phyloP scores from a whole-genome alignment of 1,139 yeast genomes.

The Eremothecium sinecaudum region DNA sequence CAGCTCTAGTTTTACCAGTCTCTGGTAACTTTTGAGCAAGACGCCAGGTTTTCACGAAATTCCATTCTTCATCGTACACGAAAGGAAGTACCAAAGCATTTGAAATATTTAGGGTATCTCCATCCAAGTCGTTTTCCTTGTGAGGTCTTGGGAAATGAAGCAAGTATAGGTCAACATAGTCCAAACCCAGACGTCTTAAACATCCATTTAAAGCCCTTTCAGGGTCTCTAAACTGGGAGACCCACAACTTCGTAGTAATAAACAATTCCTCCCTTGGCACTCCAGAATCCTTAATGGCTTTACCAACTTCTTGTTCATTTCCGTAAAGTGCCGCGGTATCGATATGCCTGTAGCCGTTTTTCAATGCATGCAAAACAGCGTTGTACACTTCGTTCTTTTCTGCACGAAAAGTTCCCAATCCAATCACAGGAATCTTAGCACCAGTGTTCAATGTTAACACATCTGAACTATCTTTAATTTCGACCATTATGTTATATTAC shows the following conservation, averaged over 20 bases:
- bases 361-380: conserved; percentile 56
- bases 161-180: conserved; percentile 63
- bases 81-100: too few relatives aligned
- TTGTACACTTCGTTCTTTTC: conserved; percentile 47
- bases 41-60: conserved; percentile 67
- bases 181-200: conserved; percentile 53
- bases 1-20: conserved; percentile 58
- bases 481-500: too few relatives aligned
- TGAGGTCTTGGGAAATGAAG: conserved; percentile 73
- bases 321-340: conserved; percentile 78
- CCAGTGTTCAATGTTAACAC: conserved; percentile 49
- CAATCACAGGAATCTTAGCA: conserved; percentile 51
- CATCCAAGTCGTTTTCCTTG: conserved; percentile 61
- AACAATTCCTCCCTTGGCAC: conserved; percentile 66
- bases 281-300: conserved; percentile 58
- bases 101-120: too few relatives aligned
- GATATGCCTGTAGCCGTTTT: conserved; percentile 62
- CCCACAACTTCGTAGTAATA: conserved; percentile 72
- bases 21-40: conserved; percentile 60
- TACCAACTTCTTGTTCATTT: conserved; percentile 65
- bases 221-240: conserved; percentile 56
- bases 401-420: conserved; percentile 64
- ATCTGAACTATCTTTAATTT: too few relatives aligned
- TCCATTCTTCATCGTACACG: too few relatives aligned
- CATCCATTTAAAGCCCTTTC: conserved; percentile 51